Conservation (phyloP, 2,329 filamentous ascomycete genomes). For the Meredithiella fracta region DNA sequence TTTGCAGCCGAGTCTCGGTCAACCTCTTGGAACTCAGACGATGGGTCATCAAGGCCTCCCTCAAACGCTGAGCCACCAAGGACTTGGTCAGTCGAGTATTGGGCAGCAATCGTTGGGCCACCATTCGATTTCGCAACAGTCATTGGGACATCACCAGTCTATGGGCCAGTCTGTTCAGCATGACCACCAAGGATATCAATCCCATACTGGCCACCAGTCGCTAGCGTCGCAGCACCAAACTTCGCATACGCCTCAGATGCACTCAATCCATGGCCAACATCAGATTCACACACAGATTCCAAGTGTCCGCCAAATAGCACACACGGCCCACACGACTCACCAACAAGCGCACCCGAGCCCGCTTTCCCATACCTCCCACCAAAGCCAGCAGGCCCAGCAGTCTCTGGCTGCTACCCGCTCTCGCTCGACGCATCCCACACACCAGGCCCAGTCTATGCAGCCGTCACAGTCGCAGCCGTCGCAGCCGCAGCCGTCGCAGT, state of each 20-base stretch:
- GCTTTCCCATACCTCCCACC: slow-evolving; percentile 9
- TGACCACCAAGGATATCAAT: slow-evolving; percentile 22
- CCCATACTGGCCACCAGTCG: slow-evolving; percentile 19
- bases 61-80: slow-evolving; percentile 16
- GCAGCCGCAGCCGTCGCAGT: slow-evolving; percentile 14
- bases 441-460: slow-evolving; percentile 17
- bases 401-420: slow-evolving; percentile 10
- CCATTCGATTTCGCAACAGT: slow-evolving; percentile 8
- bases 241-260: slow-evolving; percentile 11
- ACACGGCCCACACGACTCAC: slow-evolving; percentile 9
- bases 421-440: slow-evolving; percentile 16
- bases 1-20: slow-evolving; percentile 18
- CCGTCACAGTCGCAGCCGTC: slow-evolving; percentile 18
- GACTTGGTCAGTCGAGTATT: slow-evolving; percentile 16
- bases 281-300: slow-evolving; percentile 12
- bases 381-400: slow-evolving; percentile 15
- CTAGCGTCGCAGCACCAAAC: slow-evolving; percentile 18
- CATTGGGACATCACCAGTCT: slow-evolving; percentile 13
- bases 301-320: slow-evolving; percentile 7
- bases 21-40: slow-evolving; percentile 19
- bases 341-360: slow-evolving; percentile 13
- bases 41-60: slow-evolving; percentile 19
- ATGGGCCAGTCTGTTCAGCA: slow-evolving; percentile 25
- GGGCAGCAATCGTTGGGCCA: slow-evolving; percentile 10
- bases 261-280: slow-evolving; percentile 9